Evolutionary conservation across 2,329 filamentous ascomycete species (phyloP).

Genomic region (Exophiala calicioides): DNA sequence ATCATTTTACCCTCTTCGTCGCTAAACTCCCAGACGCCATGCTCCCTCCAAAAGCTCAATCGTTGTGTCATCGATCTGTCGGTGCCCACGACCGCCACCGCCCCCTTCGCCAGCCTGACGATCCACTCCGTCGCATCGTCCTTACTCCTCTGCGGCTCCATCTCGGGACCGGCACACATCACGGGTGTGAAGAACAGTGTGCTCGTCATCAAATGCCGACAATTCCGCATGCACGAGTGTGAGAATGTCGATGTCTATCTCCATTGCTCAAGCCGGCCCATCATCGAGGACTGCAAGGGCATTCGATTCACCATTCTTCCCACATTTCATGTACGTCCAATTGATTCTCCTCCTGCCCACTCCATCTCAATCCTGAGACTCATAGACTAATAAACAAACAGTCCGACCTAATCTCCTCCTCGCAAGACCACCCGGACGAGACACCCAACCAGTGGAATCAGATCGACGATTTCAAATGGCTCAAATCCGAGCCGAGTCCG

Average conservation of each 20-base stretch:
- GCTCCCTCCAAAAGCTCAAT: conserved; percentile 68
- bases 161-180: conserved; percentile 79
- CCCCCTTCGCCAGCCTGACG: conserved; percentile 68
- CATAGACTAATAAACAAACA: conserved; percentile 5
- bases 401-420: conserved; percentile 28
- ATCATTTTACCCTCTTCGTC: conserved; percentile 75
- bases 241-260: conserved; percentile 80
- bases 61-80: conserved; percentile 81
- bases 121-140: conserved; percentile 70
- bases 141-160: conserved; percentile 74
- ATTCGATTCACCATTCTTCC: conserved; percentile 81
- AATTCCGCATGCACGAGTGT: conserved; percentile 91
- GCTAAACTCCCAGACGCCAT: conserved; percentile 69
- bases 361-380: neutral
- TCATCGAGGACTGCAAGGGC: conserved; percentile 83
- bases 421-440: conserved; percentile 23
- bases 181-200: conserved; percentile 72
- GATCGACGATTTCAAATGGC: conserved; percentile 97
- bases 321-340: conserved; percentile 22
- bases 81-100: conserved; percentile 47
- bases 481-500: conserved; percentile 77
- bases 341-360: neutral
- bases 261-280: conserved; percentile 77
- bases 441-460: conserved; percentile 75
- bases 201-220: conserved; percentile 72